Evolutionary conservation across 768 basidiomycete species (phyloP), one percentile per base, ranked within the genome.

Genomic region (Pleurotus eryngii): DNA sequence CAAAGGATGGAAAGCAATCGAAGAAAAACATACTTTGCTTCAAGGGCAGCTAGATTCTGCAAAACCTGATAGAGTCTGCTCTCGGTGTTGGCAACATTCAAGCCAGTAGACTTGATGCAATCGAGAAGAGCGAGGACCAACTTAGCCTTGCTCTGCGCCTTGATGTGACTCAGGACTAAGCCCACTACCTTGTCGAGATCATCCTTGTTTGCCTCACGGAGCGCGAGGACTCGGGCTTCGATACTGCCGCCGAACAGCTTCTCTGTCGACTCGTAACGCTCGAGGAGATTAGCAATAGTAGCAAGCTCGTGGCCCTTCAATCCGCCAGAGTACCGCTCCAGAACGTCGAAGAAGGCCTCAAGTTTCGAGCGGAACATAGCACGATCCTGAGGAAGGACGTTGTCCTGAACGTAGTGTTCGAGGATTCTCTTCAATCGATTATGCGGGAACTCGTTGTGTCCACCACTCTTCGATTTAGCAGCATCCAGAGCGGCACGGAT

Each of bases 161-260:
- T 96, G 77, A 94, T 92, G 72, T 99, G 97, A 57, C 95, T 96
- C 51, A 98, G 81, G 15, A 98, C 93, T 27, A 95, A 76, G 46
- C 80, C 80, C 46, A 89, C 87, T 35, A 92, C 97, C 57, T 87
- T 85, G 71, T 98, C 95, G 38, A 97, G 84, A 63, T 94, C 81
- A 60, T 95, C 92, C 75, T 95, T 96, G 79, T 95, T 72, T 64
- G 94, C 87, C 51, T 98, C 97, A 55, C 97, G 84, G 40, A 99
- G 83, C 50, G 86, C 82, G 57, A 98, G 79, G 49, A 98, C 88
- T 40, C 95, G 86, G 49, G 92, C 89, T 72, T 98, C 95, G 61
- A 97, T 95, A 67, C 90, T 90, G 42, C 94, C 95, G 43, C 92
- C 91, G 66, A 99, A 99, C 12, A 98, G 73, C 68, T 87, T 90